Evolutionary conservation across 2,329 filamentous ascomycete genomes (phyloP), one percentile per base, ranked within the genome.

Genomic region (Ilyonectria robusta): DNA sequence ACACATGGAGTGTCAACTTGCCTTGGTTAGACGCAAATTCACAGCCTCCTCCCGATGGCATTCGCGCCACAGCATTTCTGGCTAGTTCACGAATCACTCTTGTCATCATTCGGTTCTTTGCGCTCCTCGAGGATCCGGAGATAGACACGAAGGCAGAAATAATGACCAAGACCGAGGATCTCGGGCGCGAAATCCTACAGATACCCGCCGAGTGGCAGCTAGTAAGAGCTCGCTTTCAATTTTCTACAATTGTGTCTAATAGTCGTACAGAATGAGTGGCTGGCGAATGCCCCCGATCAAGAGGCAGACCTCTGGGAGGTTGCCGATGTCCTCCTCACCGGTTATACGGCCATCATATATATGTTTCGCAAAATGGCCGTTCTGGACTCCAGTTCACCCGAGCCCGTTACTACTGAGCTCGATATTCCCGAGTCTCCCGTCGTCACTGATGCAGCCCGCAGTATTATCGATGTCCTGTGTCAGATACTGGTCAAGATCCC

Each of bases 331-430:
- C 67, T 76, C 6, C 60, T 80, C 6, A 76, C 75, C 0, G 76
- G 77, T 1, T 78, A 78, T 47, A 78, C 75, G 4, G 76, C 72
- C 58, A 73, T 79, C 54, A 75, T 80, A 31, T 80, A 78, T 66
- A 80, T 80, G 77, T 76, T 79, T 21, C 75, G 78, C 53, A 80
- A 79, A 54, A 74, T 75, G 68, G 69, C 69, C 21, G 65, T 75
- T 8, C 71, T 78, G 11, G 65, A 75, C 54, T 72, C 73, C 1
- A 75, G 61, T n/a, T 77, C 75, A 4, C 77, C 76, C 1, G 65
- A 64, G 2, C 75, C 74, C 4, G 70, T 76, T 15, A 61, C 69
- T 29, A 76, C 72, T 6, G 76, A 78, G 13, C 50, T 75, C 2
- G 76, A 78, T 6, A 75, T 78, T 1, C 76, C 76, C 17, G 72